Evolutionary conservation across 2,329 filamentous ascomycete species (phyloP), one percentile per base, ranked within the genome.

Genomic region (Trichothecium roseum): DNA sequence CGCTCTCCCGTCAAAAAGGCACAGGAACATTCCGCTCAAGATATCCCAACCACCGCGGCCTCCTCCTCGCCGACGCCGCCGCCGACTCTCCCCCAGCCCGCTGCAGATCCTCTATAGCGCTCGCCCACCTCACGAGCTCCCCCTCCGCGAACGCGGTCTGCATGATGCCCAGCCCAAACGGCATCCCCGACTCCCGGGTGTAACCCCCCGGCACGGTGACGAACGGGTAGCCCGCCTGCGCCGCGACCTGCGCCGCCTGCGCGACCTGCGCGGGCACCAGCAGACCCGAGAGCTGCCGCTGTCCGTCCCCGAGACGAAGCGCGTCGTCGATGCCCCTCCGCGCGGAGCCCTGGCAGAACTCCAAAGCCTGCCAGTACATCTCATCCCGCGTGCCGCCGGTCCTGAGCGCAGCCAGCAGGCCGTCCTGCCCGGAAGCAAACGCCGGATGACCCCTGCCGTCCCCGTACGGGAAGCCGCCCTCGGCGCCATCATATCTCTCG

Each of bases 211-310:
- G 82, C 1, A 87, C 51, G 0, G 81, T 84, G 34, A 86, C 64
- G 49, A 83, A 68, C 0, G 81, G 82, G 49, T 86, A 87, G 0
- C 81, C 81, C 5, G 82, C 83, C 56, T 86, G 80, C 0, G 83
- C 82, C 1, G 80, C 77, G 40, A 84, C 72, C 55, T 84, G 75
- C 42, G 75, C 75, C 4, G 72, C 72, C 52, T 83, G 78, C 0
- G 69, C 81, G 3, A 81, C 76, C 47, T 81, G 74, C 0, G 79
- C 66, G 5, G 81, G 81, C 0, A 84, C 77, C 2, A 88, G 62
- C 3, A 87, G 61, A 2, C 71, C 81, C 37, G 75, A 68, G 1
- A 86, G 59, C 15, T 55, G 59, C 32, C 49, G 53, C 4, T 59
- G 60, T 16, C 63, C 54, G 43, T 66, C 52, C 6, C 48, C 55